Percentiles rank a stretch among this genome's conserved stretches.
These are phyloP conservation scores for Lasiosphaeria ovina DNA, from an alignment of 495 filamentous ascomycete species.

Conservation along the genomic window DNA sequence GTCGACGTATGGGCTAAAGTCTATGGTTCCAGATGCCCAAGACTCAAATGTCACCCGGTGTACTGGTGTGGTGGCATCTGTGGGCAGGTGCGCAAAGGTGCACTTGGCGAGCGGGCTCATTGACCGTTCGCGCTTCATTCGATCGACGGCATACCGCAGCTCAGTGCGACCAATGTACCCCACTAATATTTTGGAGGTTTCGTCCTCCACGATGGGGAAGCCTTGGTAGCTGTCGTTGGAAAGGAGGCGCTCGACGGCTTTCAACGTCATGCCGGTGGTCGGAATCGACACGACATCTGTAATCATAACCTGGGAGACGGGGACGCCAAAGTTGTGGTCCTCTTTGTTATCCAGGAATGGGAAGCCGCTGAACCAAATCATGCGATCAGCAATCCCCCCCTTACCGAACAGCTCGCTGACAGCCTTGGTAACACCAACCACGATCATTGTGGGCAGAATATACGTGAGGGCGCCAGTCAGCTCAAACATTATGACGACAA, in stretches of 20 bases:
- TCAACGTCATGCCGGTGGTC: conserved; percentile 68
- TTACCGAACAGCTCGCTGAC: conserved; percentile 89
- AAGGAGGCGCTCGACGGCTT: conserved; percentile 70
- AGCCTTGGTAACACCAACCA: conserved; percentile 95
- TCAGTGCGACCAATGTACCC: conserved; percentile 97
- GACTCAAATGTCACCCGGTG: conserved; percentile 42
- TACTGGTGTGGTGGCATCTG: conserved; percentile 45
- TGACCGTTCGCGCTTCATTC: conserved; percentile 73
- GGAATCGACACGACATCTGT: conserved; percentile 72
- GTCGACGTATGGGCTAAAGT: conserved; percentile 88
- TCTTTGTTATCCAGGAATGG: conserved; percentile 98
- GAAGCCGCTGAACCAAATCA: conserved; percentile 99
- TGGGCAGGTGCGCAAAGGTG: conserved; percentile 65
- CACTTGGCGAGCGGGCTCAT: conserved; percentile 65
- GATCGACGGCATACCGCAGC: conserved; percentile 86
- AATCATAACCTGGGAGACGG: conserved; percentile 92
- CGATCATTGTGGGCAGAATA: conserved; percentile 97
- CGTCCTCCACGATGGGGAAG: conserved; percentile 86
- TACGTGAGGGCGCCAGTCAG: conserved; percentile 92
- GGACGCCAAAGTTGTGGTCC: conserved; percentile 94
- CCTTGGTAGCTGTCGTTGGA: conserved; percentile 86
- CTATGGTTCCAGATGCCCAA: conserved; percentile 60
- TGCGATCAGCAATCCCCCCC: conserved; percentile 94
- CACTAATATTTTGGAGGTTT: conserved; percentile 65
- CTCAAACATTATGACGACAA: conserved; percentile 99